Evolutionary conservation across 805 yeast species (phyloP).

Genomic region (Ogataea henricii): DNA sequence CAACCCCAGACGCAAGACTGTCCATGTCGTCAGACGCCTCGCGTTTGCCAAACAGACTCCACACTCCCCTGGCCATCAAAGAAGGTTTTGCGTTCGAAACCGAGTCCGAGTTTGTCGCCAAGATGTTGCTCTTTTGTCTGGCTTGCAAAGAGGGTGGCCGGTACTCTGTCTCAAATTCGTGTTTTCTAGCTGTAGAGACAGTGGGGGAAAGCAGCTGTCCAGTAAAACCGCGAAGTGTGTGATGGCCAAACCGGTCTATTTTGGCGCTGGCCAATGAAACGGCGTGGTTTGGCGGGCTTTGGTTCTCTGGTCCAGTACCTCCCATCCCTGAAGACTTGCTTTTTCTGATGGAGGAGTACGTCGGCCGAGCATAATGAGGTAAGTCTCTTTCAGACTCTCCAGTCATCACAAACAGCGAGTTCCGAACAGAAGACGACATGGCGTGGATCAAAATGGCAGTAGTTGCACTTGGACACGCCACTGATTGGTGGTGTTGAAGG

Average conservation of each 20-base stretch:
- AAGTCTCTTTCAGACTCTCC: conserved; percentile 14
- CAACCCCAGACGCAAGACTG: conserved; percentile 10
- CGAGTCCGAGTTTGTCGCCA: conserved; percentile 1
- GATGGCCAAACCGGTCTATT: not conserved
- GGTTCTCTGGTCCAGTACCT: not conserved
- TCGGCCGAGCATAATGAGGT: conserved; percentile 30
- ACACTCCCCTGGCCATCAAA: conserved; percentile 11
- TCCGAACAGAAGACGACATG: conserved; percentile 9
- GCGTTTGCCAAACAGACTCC: conserved; percentile 15
- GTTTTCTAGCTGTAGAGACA: not conserved
- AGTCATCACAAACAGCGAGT: conserved; percentile 14
- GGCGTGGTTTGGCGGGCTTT: not conserved
- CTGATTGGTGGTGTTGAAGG: not conserved
- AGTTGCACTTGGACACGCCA: not conserved
- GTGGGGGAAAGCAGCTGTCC: not conserved
- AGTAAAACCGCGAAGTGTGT: not conserved
- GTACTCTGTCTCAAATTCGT: not conserved
- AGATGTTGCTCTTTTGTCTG: conserved; percentile 3
- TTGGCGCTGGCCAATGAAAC: not conserved
- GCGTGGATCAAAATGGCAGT: not conserved
- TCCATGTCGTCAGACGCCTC: conserved; percentile 5
- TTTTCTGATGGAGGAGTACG: conserved; percentile 24
- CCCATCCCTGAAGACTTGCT: conserved; percentile 15
- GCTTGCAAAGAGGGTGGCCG: not conserved
- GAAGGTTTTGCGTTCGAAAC: conserved; percentile 3